Evolutionary conservation across 2,329 filamentous ascomycete genomes (phyloP).

Genomic region (Aspergillus sergii): DNA sequence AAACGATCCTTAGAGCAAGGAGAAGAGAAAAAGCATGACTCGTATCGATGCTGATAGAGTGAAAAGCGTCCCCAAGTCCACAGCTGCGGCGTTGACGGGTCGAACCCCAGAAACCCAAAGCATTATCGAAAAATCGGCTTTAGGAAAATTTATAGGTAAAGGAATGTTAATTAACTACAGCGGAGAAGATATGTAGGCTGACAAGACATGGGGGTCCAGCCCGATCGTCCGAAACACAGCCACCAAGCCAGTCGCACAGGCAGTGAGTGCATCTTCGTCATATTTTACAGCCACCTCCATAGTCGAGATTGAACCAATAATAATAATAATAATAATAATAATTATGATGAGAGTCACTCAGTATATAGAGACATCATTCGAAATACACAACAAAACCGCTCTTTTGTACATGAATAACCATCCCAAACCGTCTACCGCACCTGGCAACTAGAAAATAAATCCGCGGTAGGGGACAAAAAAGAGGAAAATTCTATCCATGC

Average conservation of each 20-base stretch:
- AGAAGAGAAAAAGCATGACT: not conserved
- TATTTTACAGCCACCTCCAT: not conserved
- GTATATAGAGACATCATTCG: not conserved
- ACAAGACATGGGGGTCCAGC: not conserved
- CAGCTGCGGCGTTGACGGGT: not conserved
- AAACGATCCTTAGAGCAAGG: not conserved
- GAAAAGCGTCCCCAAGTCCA: not conserved
- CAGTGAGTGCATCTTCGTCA: not conserved
- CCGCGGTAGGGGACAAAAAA: not conserved
- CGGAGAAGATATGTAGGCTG: not conserved
- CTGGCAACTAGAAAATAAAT: not conserved
- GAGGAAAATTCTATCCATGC: not conserved
- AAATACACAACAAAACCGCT: not conserved
- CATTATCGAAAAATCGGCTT: not conserved
- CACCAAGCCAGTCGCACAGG: not conserved
- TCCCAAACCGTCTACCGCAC: not conserved
- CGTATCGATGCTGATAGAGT: not conserved
- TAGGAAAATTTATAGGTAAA: not conserved
- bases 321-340: no score
- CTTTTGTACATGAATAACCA: not conserved
- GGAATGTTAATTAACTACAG: not conserved
- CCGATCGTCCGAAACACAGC: not conserved
- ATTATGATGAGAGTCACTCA: no score
- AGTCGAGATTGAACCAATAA: not conserved
- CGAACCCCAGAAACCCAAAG: not conserved